Percentiles rank a stretch among this genome's conserved stretches.
Evolutionary conservation across 2,329 filamentous ascomycete genomes (phyloP).

Genomic region (Phaeosphaeriaceae sp.): DNA sequence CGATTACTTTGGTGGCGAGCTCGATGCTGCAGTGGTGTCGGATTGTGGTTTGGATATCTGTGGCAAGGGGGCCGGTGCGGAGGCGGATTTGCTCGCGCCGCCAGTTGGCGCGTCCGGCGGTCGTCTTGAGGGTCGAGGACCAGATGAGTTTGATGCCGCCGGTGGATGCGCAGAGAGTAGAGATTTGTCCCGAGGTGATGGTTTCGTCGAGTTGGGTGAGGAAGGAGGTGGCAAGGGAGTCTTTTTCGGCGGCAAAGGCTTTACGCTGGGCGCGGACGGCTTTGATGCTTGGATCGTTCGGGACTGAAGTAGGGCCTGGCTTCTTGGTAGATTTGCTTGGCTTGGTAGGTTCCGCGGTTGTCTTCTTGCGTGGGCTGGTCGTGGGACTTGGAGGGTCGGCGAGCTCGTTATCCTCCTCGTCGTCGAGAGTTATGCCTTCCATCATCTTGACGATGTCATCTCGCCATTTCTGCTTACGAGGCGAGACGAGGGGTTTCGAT

Average conservation of each 20-base stretch:
- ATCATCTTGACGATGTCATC: slow-evolving; percentile 37
- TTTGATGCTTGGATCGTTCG: slow-evolving; percentile 20
- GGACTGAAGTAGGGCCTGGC: background rate
- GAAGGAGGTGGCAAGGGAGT: slow-evolving; percentile 68
- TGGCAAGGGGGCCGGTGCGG: slow-evolving; percentile 31
- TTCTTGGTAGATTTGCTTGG: slow-evolving; percentile 20
- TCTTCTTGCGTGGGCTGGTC: slow-evolving; percentile 28
- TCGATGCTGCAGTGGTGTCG: slow-evolving; percentile 79
- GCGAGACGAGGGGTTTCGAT: slow-evolving; percentile 42
- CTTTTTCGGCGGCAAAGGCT: slow-evolving; percentile 68
- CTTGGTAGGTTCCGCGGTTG: slow-evolving; percentile 7
- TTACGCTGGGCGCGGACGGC: slow-evolving; percentile 52
- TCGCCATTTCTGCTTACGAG: slow-evolving; percentile 44
- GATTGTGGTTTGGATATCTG: slow-evolving; percentile 38
- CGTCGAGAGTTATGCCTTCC: slow-evolving; percentile 30
- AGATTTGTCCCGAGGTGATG: slow-evolving; percentile 68
- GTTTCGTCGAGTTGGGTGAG: slow-evolving; percentile 71
- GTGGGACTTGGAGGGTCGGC: slow-evolving; percentile 25
- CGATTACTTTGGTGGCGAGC: slow-evolving; percentile 86
- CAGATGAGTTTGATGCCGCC: slow-evolving; percentile 76
- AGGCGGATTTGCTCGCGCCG: slow-evolving; percentile 52
- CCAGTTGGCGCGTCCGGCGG: slow-evolving; percentile 69
- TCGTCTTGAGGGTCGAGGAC: slow-evolving; percentile 80
- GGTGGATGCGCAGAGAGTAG: slow-evolving; percentile 64
- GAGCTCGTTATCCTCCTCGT: slow-evolving; percentile 31